These are phyloP conservation scores for Metschnikowia drakensbergensis DNA, from an alignment of 805 yeast species.

Conservation along the genomic window DNA sequence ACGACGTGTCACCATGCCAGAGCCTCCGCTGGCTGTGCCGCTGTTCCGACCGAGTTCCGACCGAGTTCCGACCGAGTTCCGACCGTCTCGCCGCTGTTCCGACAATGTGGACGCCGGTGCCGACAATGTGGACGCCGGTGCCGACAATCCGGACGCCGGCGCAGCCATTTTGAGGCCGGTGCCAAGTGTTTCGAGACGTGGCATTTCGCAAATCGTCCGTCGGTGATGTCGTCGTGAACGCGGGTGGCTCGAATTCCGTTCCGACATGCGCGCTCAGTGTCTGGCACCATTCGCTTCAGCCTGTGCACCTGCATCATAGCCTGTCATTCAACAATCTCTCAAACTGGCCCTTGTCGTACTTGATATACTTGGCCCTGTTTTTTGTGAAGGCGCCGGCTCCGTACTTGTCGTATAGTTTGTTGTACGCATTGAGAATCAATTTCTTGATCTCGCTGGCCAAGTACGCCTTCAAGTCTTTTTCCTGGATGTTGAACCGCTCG, in stretches of 20 bases:
- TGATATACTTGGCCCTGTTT: slow-evolving; percentile 65
- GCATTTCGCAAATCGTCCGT: background rate
- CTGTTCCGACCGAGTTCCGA: too few relatives aligned
- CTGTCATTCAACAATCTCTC: slow-evolving; percentile 27
- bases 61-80: too few relatives aligned
- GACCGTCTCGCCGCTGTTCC: too few relatives aligned
- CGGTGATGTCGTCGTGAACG: background rate
- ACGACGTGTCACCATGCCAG: background rate
- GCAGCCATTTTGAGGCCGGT: background rate
- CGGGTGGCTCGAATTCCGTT: background rate
- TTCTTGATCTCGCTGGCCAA: slow-evolving; percentile 68
- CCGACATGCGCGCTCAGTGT: background rate
- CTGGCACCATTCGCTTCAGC: background rate
- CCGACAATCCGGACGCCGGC: too few relatives aligned
- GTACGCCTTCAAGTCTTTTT: slow-evolving; percentile 57
- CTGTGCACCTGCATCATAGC: slow-evolving; percentile 5
- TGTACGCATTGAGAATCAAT: slow-evolving; percentile 78
- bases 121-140: background rate
- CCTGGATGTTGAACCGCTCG: slow-evolving; percentile 62
- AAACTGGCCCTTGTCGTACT: slow-evolving; percentile 51
- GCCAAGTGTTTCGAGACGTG: background rate
- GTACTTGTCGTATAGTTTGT: slow-evolving; percentile 78
- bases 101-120: background rate
- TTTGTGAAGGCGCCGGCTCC: slow-evolving; percentile 67
- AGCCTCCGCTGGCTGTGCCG: too few relatives aligned